Evolutionary conservation across 164 flowering plant genomes (phyloP).

Genomic region (Vitis riparia): DNA sequence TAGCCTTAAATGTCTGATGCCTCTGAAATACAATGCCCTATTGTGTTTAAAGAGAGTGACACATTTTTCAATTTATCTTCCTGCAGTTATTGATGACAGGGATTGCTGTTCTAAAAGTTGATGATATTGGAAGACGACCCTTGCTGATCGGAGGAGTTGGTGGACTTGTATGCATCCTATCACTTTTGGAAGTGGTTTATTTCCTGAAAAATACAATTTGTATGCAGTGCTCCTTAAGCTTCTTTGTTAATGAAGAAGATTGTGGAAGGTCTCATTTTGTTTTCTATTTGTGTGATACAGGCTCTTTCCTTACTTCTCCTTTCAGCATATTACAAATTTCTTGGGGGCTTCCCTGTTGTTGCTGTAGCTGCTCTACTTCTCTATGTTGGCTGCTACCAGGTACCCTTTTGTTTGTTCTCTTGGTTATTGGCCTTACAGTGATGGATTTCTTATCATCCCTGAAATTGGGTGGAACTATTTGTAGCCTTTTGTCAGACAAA

Average conservation of each 20-base stretch:
- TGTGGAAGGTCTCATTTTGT: not conserved
- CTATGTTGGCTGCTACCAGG: slow-evolving; percentile 95
- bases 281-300: slow-evolving; percentile 33
- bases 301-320: slow-evolving; percentile 73
- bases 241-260: not conserved
- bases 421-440: not conserved
- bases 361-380: slow-evolving; percentile 86
- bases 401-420: slow-evolving; percentile 6
- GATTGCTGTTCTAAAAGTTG: slow-evolving; percentile 84
- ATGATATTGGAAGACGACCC: slow-evolving; percentile 89
- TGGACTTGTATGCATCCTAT: slow-evolving; percentile 64
- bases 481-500: too few species aligned
- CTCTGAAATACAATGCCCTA: not conserved
- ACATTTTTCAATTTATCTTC: slow-evolving; percentile 11
- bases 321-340: slow-evolving; percentile 85
- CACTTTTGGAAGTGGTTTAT: not conserved
- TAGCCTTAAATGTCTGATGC: not conserved
- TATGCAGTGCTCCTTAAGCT: not conserved
- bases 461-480: too few species aligned
- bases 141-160: slow-evolving; percentile 84
- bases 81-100: slow-evolving; percentile 89
- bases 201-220: not conserved
- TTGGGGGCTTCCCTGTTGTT: slow-evolving; percentile 67
- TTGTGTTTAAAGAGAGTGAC: not conserved
- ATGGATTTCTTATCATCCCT: too few species aligned